phyloP scores from a whole-genome alignment of 148 eudicot genomes.

The Amaranthus cruentus region DNA sequence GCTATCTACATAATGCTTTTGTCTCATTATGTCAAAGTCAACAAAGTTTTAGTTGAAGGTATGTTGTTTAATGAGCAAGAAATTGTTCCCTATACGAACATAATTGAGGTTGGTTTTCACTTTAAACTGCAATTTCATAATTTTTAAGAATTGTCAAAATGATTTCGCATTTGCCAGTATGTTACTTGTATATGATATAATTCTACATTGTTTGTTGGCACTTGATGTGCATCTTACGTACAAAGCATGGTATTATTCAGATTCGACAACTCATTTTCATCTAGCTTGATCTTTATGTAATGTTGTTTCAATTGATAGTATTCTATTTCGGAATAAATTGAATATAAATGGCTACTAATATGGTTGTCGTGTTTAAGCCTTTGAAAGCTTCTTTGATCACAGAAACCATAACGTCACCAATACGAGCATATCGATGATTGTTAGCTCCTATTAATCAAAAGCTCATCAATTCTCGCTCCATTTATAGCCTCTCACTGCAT shows the following conservation, averaged over 20 bases:
- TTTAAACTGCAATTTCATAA: background rate
- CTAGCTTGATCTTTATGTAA: background rate
- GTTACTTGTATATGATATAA: too few species aligned
- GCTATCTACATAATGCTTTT: conserved; percentile 85
- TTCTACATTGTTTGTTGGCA: too few species aligned
- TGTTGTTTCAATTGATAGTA: background rate
- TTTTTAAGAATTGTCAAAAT: background rate
- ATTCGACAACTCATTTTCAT: too few species aligned
- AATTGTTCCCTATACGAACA: conserved; percentile 90
- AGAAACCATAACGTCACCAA: too few species aligned
- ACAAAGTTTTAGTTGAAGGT: conserved; percentile 95
- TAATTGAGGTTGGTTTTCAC: conserved; percentile 56
- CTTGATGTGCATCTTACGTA: too few species aligned
- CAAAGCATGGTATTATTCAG: too few species aligned
- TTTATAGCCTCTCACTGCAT: too few species aligned
- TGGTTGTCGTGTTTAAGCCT: background rate
- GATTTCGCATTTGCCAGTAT: too few species aligned
- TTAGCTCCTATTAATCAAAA: too few species aligned
- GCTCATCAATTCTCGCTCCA: too few species aligned
- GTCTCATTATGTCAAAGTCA: conserved; percentile 93
- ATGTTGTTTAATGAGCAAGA: conserved; percentile 92
- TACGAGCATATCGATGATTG: too few species aligned
- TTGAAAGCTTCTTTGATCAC: too few species aligned
- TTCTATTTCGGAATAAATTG: background rate
- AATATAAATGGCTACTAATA: background rate